Percentiles rank a stretch among this genome's conserved stretches.
Evolutionary conservation across 352 stramenopile species (phyloP).

Genomic region (Phytophthora pseudosyringae): DNA sequence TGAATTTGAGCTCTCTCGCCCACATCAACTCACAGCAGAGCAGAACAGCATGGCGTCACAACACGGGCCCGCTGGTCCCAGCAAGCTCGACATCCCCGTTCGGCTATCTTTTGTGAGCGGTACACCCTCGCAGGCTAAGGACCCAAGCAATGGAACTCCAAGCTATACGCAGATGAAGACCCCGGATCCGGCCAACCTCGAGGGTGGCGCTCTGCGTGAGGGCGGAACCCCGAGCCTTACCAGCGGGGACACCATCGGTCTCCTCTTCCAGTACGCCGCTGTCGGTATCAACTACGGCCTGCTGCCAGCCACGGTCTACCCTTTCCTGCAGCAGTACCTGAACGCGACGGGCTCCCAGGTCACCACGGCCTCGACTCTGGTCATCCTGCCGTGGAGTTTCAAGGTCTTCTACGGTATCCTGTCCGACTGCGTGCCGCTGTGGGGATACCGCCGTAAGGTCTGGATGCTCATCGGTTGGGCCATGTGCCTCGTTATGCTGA

Average conservation of each 20-base stretch:
- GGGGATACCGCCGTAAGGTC: conserved; percentile 28
- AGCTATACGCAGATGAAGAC: conserved; percentile 34
- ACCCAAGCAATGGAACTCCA: conserved; percentile 2
- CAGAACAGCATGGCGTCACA: conserved; percentile 13
- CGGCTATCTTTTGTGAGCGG: conserved; percentile 48
- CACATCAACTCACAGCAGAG: conserved; percentile 1
- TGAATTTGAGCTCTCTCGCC: conserved; percentile 19
- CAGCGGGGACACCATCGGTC: conserved; percentile 41
- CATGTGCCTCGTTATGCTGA: conserved; percentile 38
- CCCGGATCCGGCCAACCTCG: conserved; percentile 21
- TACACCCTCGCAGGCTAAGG: conserved; percentile 32
- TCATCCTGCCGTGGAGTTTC: conserved; percentile 71
- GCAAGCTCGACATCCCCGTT: conserved; percentile 31
- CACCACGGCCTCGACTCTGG: conserved; percentile 42
- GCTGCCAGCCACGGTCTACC: conserved; percentile 46
- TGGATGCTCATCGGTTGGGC: conserved; percentile 54
- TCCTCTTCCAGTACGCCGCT: conserved; percentile 45
- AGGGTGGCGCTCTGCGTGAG: conserved; percentile 41
- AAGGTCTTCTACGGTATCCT: conserved; percentile 31
- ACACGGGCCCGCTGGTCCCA: conserved; percentile 12
- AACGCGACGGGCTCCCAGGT: conserved; percentile 37
- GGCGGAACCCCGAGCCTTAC: conserved; percentile 39
- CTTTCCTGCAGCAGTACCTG: conserved; percentile 57
- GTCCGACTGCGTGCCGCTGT: conserved; percentile 75
- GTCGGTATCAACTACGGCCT: conserved; percentile 25